Percentiles rank a stretch among this genome's conserved stretches.
phyloP scores from a whole-genome alignment of 2,329 filamentous ascomycete genomes.

The Pleurostoma richardsiae region DNA sequence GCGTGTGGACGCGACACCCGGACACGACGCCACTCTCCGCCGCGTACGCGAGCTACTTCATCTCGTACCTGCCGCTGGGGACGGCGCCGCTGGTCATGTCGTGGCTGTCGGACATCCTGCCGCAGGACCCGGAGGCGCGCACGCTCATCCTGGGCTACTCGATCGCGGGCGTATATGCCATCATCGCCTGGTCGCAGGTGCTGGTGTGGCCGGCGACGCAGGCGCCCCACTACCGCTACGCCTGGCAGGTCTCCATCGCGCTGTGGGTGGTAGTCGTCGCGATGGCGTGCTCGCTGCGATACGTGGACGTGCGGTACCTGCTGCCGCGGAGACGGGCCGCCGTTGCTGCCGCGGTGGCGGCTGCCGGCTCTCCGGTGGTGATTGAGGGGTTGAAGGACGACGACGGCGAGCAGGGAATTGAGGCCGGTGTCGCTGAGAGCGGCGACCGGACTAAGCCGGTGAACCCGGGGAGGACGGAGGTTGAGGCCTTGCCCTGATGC shows the following conservation, averaged over 20 bases:
- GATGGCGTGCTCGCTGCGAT: conserved; percentile 36
- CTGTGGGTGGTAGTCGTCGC: conserved; percentile 37
- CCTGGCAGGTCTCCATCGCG: conserved; percentile 41
- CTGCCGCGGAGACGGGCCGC: conserved; percentile 6
- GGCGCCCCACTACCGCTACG: conserved; percentile 42
- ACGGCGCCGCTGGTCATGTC: conserved; percentile 47
- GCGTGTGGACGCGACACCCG: conserved; percentile 44
- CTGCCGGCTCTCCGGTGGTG: not conserved
- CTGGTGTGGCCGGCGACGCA: conserved; percentile 46
- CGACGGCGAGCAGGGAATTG: conserved; percentile 1
- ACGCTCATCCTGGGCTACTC: conserved; percentile 42
- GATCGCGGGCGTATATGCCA: conserved; percentile 43
- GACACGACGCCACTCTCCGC: conserved; percentile 32
- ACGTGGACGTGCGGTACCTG: conserved; percentile 36
- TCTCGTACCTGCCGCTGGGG: conserved; percentile 39
- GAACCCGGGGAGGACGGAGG: conserved; percentile 1
- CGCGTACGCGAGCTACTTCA: conserved; percentile 47
- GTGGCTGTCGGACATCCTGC: conserved; percentile 42
- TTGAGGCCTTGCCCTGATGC: not conserved
- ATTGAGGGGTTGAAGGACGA: conserved; percentile 4
- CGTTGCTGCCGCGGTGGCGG: too few relatives aligned
- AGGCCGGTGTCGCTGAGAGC: not conserved
- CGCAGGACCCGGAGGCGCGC: conserved; percentile 43
- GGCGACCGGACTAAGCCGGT: not conserved
- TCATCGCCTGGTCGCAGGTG: conserved; percentile 46